Evolutionary conservation across 2,329 filamentous ascomycete species (phyloP).

Genomic region (Trichoderma afroharzianum): DNA sequence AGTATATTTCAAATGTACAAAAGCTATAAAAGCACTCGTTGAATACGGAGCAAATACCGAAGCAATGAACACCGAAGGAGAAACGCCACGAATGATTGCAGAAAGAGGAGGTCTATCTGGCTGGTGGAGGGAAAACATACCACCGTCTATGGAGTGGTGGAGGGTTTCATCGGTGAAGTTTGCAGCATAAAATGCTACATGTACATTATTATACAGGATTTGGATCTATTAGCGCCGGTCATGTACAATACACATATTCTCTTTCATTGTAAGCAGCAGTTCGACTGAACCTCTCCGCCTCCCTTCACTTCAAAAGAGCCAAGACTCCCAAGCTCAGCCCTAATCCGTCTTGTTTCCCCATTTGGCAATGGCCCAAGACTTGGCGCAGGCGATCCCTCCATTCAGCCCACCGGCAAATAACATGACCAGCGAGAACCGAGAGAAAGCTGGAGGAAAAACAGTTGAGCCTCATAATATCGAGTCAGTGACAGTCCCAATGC

Average conservation of each 20-base stretch:
- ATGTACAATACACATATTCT: not conserved
- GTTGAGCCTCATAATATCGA: not conserved
- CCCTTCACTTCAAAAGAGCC: not conserved
- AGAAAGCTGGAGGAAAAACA: no score
- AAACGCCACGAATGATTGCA: not conserved
- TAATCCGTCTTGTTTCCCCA: not conserved
- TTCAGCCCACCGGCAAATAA: not conserved
- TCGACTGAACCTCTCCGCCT: no score
- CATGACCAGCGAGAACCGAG: not conserved
- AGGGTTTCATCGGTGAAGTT: not conserved
- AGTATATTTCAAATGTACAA: accelerated
- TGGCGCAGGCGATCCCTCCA: not conserved
- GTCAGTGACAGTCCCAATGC: not conserved
- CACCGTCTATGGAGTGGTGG: not conserved
- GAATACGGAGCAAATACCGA: not conserved
- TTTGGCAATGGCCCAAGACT: not conserved
- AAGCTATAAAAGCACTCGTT: not conserved
- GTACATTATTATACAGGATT: not conserved
- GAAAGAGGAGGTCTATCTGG: not conserved
- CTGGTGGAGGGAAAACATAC: not conserved
- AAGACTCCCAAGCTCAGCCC: not conserved
- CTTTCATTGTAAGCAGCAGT: not conserved
- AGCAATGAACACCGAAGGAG: not conserved
- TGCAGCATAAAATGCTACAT: not conserved
- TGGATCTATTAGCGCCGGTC: no score